Conservation (phyloP, 768 basidiomycete species). For the Tricholoma hemisulphureum region DNA sequence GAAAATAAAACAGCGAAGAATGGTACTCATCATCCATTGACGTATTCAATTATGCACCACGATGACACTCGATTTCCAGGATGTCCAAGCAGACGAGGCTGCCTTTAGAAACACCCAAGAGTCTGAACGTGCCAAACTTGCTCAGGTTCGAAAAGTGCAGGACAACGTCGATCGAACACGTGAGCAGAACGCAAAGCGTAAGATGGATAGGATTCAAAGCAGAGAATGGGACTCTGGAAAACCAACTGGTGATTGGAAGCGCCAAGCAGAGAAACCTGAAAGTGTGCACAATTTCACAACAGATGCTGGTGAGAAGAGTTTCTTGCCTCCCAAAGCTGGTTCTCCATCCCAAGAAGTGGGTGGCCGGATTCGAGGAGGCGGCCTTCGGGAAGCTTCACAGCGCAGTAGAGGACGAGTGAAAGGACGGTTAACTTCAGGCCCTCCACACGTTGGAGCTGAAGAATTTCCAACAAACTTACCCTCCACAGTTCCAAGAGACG, state of each 20-base stretch:
- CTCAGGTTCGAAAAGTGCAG: constrained; percentile 63
- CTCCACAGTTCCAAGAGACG: background rate
- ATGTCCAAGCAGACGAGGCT: constrained; percentile 78
- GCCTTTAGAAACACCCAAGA: constrained; percentile 74
- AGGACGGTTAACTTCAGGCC: constrained; percentile 30
- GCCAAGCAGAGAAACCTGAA: constrained; percentile 16
- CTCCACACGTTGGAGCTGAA: background rate
- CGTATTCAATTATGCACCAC: background rate
- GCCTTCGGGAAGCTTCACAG: constrained; percentile 26
- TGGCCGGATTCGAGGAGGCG: constrained; percentile 29
- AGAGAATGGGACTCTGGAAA: constrained; percentile 89
- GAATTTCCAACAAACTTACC: background rate
- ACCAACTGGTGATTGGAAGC: constrained; percentile 33
- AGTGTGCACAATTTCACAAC: constrained; percentile 9
- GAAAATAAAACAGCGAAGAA: constrained; percentile 60
- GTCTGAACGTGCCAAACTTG: constrained; percentile 56
- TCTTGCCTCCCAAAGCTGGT: background rate
- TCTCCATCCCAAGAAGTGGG: constrained; percentile 19
- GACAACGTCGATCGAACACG: constrained; percentile 66
- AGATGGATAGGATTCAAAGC: constrained; percentile 75
- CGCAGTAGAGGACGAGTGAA: constrained; percentile 33
- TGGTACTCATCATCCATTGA: constrained; percentile 34
- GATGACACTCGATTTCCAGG: constrained; percentile 31
- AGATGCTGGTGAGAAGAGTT: constrained; percentile 5
- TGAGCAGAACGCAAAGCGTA: constrained; percentile 75